Evolutionary conservation across 495 filamentous ascomycete genomes (phyloP).

Genomic region (Lasiosphaeris hirsuta): DNA sequence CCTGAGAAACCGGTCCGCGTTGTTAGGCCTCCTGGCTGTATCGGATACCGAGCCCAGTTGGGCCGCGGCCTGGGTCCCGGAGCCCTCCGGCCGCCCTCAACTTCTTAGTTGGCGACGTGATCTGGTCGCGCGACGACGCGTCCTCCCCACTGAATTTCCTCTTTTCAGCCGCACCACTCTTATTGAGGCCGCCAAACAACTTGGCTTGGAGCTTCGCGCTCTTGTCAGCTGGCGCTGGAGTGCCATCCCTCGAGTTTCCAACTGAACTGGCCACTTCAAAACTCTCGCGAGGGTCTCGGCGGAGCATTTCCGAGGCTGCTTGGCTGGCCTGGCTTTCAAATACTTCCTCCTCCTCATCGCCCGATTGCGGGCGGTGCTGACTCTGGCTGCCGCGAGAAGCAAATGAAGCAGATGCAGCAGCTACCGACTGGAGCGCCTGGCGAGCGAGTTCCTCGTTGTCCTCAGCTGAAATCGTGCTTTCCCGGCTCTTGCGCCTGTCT

Average conservation of each 20-base stretch:
- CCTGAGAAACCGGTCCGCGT: neutral
- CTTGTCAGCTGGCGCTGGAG: constrained; percentile 42
- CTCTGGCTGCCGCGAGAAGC: constrained; percentile 37
- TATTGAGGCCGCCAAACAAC: constrained; percentile 64
- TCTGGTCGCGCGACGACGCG: constrained; percentile 27
- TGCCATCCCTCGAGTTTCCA: constrained; percentile 39
- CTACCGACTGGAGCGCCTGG: constrained; percentile 54
- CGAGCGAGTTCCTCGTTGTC: constrained; percentile 63
- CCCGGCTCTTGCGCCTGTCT: constrained; percentile 59
- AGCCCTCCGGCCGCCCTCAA: constrained; percentile 45
- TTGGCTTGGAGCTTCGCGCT: constrained; percentile 58
- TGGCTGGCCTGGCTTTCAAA: constrained; percentile 52
- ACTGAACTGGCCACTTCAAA: constrained; percentile 46
- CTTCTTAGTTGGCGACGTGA: constrained; percentile 55
- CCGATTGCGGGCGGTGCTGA: constrained; percentile 14
- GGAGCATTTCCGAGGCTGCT: constrained; percentile 54
- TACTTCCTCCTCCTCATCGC: constrained; percentile 35
- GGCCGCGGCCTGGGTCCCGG: constrained; percentile 29
- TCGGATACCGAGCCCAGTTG: constrained; percentile 62
- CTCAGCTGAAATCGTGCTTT: constrained; percentile 86
- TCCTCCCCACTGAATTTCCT: constrained; percentile 52
- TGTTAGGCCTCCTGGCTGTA: constrained; percentile 33
- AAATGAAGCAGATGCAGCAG: constrained; percentile 34
- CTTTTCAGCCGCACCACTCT: constrained; percentile 53
- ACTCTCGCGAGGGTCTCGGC: constrained; percentile 49